Evolutionary conservation across 2,329 filamentous ascomycete species (phyloP), one percentile per base, ranked within the genome.

Genomic region (Coccinonectria pachysandricola): DNA sequence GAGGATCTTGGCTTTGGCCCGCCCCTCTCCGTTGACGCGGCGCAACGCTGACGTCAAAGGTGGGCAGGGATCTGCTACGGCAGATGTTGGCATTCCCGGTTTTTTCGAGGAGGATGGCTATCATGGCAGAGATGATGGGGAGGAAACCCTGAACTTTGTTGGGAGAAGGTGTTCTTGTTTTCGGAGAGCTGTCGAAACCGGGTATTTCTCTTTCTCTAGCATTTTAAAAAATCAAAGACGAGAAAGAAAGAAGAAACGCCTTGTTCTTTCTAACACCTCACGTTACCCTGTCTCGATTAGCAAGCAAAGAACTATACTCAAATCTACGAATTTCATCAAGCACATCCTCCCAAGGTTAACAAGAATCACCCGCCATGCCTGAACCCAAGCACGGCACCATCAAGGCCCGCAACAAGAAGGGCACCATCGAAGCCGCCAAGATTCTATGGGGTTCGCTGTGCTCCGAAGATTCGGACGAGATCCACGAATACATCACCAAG

Each of bases 381-480:
- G 43, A 46, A 29, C 32, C 32, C 19, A 45, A 43, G 20, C 26
- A 31, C 7, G 42, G 43, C 30, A 49, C 42, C 21, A 54, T 54
- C 40, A 43, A 37, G 37, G 31, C 39, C 39, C 51, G 51, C 41
- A 54, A 54, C 45, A 51, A 46, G 32, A 48, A 52, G 16, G 49
- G 50, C 34, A 50, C 51, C 5, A 40, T 52, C 37, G 51, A 54
- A 27, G 51, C 50, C 18, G 44, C 45, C 10, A 47, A 49, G 12
- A 48, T 54, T 16, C 49, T 54, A 30, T 54, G 51, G 51, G 41
- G 49, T 16, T 49, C 46, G 26, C 44, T 54, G 27, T 54, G 51
- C 24, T 47, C 50, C 19, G 42, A 47, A 4, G 53, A 53, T 33
- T 43, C 46, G 17, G 45, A 50, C 32, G 35, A 42, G 2, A 37